Base-by-base conservation (phyloP, 148 eudicot species). In the Drosera capensis region DNA sequence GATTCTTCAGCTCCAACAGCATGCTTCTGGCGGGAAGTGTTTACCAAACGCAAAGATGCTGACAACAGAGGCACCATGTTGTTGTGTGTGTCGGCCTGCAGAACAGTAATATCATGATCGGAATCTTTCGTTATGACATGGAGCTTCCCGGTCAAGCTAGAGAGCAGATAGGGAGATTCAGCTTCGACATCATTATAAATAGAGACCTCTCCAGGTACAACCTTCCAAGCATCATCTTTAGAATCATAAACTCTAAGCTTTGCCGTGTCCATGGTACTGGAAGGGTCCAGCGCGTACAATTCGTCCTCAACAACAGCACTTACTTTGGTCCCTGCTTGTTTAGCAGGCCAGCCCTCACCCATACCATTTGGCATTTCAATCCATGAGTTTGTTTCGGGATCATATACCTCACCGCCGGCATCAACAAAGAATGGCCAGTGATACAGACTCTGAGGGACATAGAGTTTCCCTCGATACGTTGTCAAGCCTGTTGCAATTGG, bases 291-390 rank as follows among this genome's bases (percentile, higher is more conserved):
- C 13, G 99, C 88, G 20, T 81, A 92, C 43, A 92, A 58, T 23
- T 85, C 85, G 26, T 64, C 90, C 18, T 81, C 86, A 21, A 85
- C 94, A 7, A 74, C 71, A 8, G 66, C 80, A 60, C 94, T 85
- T 45, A 81, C 42, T 49, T 92, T 92, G n/a, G 94, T 81, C 39
- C 90, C 99, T 13, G 95, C 99, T 48, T 92, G 99, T 71, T 70
- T 81, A 30, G 99, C 90, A 13, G 99, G 99, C 99, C 99, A 92
- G 40, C 86, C 94, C 47, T 85, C 99, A 17, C 99, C 95, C 99
- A 92, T 85, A 41, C 99, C 99, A 37, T 13, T 46, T 4, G 99
- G 99, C 95, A 92, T 92, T 68, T 92, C 95, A 16, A 23, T 49
- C 99, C 99, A 92, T 5, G 72, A 67, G 55, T 82, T 68, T 25